Evolutionary conservation across 2,329 filamentous ascomycete species (phyloP), one percentile per base, ranked within the genome.

Genomic region (Calonectria montana): DNA sequence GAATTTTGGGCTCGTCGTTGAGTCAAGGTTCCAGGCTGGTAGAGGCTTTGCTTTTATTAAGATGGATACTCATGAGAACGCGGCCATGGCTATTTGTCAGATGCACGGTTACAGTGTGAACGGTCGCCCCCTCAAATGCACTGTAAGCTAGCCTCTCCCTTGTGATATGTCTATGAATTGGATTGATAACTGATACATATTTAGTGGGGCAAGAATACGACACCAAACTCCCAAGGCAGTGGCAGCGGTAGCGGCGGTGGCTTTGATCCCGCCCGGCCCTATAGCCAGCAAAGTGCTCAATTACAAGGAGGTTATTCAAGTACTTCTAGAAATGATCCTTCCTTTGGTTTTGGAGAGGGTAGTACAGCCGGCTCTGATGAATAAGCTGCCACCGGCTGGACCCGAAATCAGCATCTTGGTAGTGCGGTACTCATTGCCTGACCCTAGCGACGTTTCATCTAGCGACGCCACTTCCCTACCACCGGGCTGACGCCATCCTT

Each of bases 171-270:
- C 29, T 29, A 70, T 71, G n/a, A n/a, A n/a, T n/a, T n/a, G 67
- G 71, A 63, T 61, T 67, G 47, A n/a, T 66, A 72, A 59, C 72
- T 75, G 71, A 70, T 70, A 23, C 69, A 37, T 73, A 76, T 78
- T 45, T 81, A 98, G 96, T 99, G 97, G 97, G 97, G 97, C 83
- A 99, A 99, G 87, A 97, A 99, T 86, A 97, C 97, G 86, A 95
- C 96, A 65, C 95, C 97, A 31, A 95, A 91, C 79, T 89, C 82
- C 72, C 83, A 85, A 74, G 82, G 94, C 69, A 73, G 93, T 77
- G 82, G 94, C 71, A 5, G 53, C 53, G n/a, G n/a, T n/a, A n/a
- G n/a, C n/a, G 3, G 29, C 10, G 53, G 53, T 15, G 74, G 93
- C 78, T 97, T 98, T 79, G 94, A 94, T 78, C 96, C 94, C 82